Evolutionary conservation across 768 basidiomycete species (phyloP), one percentile per base, ranked within the genome.

Genomic region (Xerocomellus amylosporus): DNA sequence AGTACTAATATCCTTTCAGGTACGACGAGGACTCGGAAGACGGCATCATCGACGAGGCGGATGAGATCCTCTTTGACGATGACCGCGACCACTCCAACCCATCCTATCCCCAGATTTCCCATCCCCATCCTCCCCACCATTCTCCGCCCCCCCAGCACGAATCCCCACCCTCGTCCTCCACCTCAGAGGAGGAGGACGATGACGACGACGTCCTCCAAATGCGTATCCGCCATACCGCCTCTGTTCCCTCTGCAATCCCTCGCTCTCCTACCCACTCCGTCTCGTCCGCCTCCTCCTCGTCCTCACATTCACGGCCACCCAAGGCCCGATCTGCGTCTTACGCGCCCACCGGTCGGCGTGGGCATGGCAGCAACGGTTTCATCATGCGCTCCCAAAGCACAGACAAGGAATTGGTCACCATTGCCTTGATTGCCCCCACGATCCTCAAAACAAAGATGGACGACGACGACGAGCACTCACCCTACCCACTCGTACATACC

Each of bases 361-460:
- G 36, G 20, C 62, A 65, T 65, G 41, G 78, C 73, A 20, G 80
- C 78, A 58, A 79, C 73, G 17, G 77, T 73, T 30, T 82, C 83
- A 8, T 68, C 67, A 43, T 65, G 69, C 64, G 56, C 12, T 68
- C 69, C 5, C 53, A 38, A 41, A 72, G 70, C 46, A 49, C 68
- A 39, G 74, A 79, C 53, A 69, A 77, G 30, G 84, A 86, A 38
- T 79, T 82, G 28, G 72, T 87, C 58, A 88, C 87, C 10, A 89
- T 88, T 51, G 85, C 85, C 13, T 78, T 84, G 36, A 87, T 89
- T 43, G 84, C 87, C 0, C 87, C 87, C 5, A 95, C 97, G 5
- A 80, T 90, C 43, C 78, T 98, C 59, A 99, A 98, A 75, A 90
- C 90, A 17, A 81, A 77, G 10, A 76, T 79, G 1, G 79, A 77